Conservation (phyloP, 495 filamentous ascomycete species). For the Annulohypoxylon stygium region DNA sequence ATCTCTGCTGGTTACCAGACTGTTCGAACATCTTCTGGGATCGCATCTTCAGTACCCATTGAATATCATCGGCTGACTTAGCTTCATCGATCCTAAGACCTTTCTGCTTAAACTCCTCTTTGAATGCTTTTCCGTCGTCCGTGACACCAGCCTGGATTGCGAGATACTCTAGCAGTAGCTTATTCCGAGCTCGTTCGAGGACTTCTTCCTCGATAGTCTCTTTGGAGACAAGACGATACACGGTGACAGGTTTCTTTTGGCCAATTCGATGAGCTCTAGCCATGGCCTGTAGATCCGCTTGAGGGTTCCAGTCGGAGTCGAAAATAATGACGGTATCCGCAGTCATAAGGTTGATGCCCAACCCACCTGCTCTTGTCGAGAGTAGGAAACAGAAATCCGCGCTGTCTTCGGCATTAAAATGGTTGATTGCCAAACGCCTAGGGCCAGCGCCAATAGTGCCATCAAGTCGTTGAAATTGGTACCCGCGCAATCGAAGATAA, state of each 20-base stretch:
- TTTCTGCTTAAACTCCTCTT: constrained; percentile 66
- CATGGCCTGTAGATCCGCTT: constrained; percentile 98
- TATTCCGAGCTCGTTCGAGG: constrained; percentile 94
- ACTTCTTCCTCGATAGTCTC: constrained; percentile 99
- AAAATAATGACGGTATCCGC: constrained; percentile 98
- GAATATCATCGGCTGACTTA: constrained; percentile 89
- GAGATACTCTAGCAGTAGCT: constrained; percentile 97
- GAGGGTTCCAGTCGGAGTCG: constrained; percentile 99
- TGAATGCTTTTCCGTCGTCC: constrained; percentile 85
- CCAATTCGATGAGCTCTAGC: constrained; percentile 97
- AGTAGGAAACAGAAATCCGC: constrained; percentile 96
- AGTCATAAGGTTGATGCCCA: constrained; percentile 99
- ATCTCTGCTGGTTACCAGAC: constrained; percentile 91
- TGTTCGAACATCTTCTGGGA: constrained; percentile 98
- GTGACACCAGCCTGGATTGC: constrained; percentile 97
- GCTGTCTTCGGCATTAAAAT: constrained; percentile 95
- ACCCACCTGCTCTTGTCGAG: constrained; percentile 93
- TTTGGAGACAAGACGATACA: constrained; percentile 95
- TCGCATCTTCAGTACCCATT: constrained; percentile 90
- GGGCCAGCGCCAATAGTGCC: constrained; percentile 90
- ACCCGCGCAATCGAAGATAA: constrained; percentile 88
- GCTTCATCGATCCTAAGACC: constrained; percentile 76
- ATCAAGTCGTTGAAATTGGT: constrained; percentile 93
- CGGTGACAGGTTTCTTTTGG: constrained; percentile 93
- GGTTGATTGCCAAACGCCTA: constrained; percentile 92